Base-by-base conservation (phyloP, 352 stramenopile species). In the Phytophthora tubulina region DNA sequence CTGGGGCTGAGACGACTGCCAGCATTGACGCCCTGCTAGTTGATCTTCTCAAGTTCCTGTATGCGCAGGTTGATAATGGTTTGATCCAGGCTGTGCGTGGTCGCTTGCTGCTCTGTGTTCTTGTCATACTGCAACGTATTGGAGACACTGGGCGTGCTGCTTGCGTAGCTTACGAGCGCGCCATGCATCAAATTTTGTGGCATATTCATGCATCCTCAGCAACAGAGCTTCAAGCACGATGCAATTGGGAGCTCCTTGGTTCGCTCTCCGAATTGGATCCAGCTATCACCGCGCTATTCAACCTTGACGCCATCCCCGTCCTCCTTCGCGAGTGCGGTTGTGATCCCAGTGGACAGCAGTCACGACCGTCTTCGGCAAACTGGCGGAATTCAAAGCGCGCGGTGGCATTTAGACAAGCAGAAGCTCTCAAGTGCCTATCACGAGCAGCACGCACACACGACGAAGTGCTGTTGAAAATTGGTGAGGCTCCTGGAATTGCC, bases 341-440 rank as follows among this genome's bases (percentile, higher is more conserved):
- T 31, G 61, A 67, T 48, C 3, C 15, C 10, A 45, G 36, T 53
- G 15, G n/a, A 6, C 39, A 54, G 31, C 53, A 67, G 17, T 9
- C 52, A 51, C 55, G 17, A n/a, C 14, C 56, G 17, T 30, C 64
- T 7, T 56, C 73, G 6, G 35, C 38, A 57, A 70, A 33, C 61
- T 78, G 67, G 63, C 30, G 57, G 11, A 13, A 45, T 27, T 66
- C 64, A 14, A 60, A 71, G 54, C 36, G 57, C 27, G 21, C 56
- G 11, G 10, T 61, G 3, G 56, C 64, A 0, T 87, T 82, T 44
- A 64, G 75, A 49, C 61, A 78, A 11, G 76, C 85, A 30, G 85
- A 92, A 39, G 79, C 80, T n/a, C 75, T 93, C 42, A 91, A 92
- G 48, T 93, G 85, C 53, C 60, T 93, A 1, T 90, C 84, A 2